These are phyloP conservation scores for Phytophthora sp. DNA, from an alignment of 352 stramenopile genomes.

Conservation along the genomic window DNA sequence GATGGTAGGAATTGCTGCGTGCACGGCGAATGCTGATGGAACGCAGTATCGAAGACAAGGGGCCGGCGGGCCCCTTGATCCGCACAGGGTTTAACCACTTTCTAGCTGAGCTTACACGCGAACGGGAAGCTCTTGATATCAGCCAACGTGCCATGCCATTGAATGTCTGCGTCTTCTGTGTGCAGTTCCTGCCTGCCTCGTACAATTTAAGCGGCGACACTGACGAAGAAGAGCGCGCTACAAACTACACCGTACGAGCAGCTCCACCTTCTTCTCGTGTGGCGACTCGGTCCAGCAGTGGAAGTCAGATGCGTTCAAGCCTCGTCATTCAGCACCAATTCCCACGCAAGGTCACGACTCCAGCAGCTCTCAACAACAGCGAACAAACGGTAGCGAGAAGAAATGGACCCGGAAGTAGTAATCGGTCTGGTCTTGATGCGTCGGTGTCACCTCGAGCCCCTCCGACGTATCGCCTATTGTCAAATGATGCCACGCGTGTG, in stretches of 20 bases:
- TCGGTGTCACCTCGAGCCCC: constrained; percentile 12
- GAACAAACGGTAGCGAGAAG: constrained; percentile 9
- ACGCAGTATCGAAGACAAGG: constrained; percentile 31
- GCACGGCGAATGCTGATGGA: constrained; percentile 63
- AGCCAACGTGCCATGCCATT: constrained; percentile 42
- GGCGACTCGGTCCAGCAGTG: constrained; percentile 11
- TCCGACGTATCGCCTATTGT: constrained; percentile 55
- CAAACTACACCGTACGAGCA: constrained; percentile 11
- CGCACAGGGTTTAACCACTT: constrained; percentile 53
- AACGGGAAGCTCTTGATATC: constrained; percentile 31
- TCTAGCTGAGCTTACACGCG: constrained; percentile 47
- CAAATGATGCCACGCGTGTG: constrained; percentile 56
- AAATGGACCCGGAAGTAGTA: constrained; percentile 19
- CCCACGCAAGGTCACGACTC: constrained; percentile 13
- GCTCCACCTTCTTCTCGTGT: constrained; percentile 12
- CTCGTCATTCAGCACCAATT: constrained; percentile 71
- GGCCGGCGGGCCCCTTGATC: constrained; percentile 25
- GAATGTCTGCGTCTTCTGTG: constrained; percentile 58
- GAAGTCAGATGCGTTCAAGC: constrained; percentile 37
- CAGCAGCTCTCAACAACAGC: constrained; percentile 1
- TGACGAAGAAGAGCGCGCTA: constrained; percentile 19
- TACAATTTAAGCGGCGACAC: constrained; percentile 45
- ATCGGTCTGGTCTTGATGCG: constrained; percentile 1
- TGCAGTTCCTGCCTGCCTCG: constrained; percentile 54
- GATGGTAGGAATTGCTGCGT: constrained; percentile 55